Conservation (phyloP, 768 basidiomycete genomes). For the Melanogaster broomeanus region DNA sequence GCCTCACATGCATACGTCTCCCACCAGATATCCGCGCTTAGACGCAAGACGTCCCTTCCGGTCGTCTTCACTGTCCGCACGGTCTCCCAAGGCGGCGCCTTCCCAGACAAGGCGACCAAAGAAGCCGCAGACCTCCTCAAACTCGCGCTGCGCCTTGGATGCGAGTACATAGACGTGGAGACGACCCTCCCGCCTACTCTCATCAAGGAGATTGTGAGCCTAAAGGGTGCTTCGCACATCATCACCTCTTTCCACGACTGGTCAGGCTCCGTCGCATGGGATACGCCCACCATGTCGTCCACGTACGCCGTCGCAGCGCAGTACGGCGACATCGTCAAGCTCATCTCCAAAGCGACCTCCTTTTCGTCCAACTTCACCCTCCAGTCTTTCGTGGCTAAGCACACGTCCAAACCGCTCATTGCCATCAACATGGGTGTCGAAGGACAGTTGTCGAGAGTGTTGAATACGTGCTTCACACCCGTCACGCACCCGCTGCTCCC, state of each 20-base stretch:
- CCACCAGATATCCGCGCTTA: constrained; percentile 76
- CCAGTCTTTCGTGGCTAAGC: constrained; percentile 64
- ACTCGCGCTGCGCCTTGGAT: constrained; percentile 77
- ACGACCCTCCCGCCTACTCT: constrained; percentile 66
- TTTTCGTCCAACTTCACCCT: constrained; percentile 81
- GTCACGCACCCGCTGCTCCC: constrained; percentile 91
- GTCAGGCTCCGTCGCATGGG: constrained; percentile 85
- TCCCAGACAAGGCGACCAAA: constrained; percentile 75
- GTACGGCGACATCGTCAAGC: constrained; percentile 89
- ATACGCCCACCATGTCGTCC: constrained; percentile 59
- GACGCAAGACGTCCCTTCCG: constrained; percentile 76
- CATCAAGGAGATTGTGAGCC: constrained; percentile 56
- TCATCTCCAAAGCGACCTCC: constrained; percentile 80
- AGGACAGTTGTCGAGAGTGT: constrained; percentile 88
- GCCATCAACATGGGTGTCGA: constrained; percentile 92
- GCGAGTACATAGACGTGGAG: constrained; percentile 95
- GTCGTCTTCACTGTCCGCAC: constrained; percentile 93
- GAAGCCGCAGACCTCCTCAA: constrained; percentile 76
- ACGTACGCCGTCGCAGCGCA: constrained; percentile 67
- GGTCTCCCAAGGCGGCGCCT: constrained; percentile 85
- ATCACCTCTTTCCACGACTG: constrained; percentile 97
- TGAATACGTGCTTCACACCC: constrained; percentile 86
- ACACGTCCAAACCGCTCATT: constrained; percentile 76
- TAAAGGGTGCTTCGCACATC: constrained; percentile 75
- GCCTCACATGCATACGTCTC: constrained; percentile 75